These are phyloP conservation scores for Colletotrichum liaoningense DNA, from an alignment of 2,329 filamentous ascomycete species.

Conservation along the genomic window DNA sequence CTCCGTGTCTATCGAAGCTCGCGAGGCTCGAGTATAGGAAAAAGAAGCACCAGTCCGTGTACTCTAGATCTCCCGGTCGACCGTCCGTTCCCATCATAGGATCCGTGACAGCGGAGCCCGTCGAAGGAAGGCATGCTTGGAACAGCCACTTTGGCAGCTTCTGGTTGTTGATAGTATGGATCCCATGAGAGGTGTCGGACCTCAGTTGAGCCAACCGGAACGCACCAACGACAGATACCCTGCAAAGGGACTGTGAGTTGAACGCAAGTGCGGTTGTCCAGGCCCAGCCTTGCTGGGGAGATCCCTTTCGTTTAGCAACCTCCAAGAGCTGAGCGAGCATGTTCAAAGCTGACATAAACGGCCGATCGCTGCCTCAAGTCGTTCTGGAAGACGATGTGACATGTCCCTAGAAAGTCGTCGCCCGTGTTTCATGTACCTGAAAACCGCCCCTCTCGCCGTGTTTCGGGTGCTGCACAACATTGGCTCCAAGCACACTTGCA, in stretches of 20 bases:
- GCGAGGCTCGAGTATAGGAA: constrained; percentile 2
- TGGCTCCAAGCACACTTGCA: constrained; percentile 29
- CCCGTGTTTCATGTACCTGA: constrained; percentile 43
- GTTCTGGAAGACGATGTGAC: constrained; percentile 40
- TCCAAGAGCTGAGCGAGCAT: constrained; percentile 1
- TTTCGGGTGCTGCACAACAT: constrained; percentile 43
- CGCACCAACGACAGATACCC: background rate
- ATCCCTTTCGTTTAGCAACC: background rate
- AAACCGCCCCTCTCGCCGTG: constrained; percentile 38
- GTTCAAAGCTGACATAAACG: constrained; percentile 29
- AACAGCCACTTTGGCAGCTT: background rate
- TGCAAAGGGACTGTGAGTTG: constrained; percentile 6
- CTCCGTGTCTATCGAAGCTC: background rate
- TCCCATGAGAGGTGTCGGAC: background rate
- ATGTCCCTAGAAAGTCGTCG: constrained; percentile 21
- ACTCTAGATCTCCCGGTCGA: constrained; percentile 17
- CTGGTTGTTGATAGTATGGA: background rate
- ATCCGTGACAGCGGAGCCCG: constrained; percentile 28
- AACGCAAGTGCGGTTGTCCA: constrained; percentile 9
- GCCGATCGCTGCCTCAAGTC: constrained; percentile 29
- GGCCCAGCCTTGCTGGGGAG: constrained; percentile 6
- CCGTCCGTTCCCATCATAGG: constrained; percentile 28
- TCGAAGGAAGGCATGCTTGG: constrained; percentile 11
- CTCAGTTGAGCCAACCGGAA: constrained; percentile 17
- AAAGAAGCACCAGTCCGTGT: constrained; percentile 23